A percentile compares a stretch with the other conserved stretches of the same genome.
Conservation (phyloP, 768 basidiomycete species). For the Dacryopinax primogenitus region DNA sequence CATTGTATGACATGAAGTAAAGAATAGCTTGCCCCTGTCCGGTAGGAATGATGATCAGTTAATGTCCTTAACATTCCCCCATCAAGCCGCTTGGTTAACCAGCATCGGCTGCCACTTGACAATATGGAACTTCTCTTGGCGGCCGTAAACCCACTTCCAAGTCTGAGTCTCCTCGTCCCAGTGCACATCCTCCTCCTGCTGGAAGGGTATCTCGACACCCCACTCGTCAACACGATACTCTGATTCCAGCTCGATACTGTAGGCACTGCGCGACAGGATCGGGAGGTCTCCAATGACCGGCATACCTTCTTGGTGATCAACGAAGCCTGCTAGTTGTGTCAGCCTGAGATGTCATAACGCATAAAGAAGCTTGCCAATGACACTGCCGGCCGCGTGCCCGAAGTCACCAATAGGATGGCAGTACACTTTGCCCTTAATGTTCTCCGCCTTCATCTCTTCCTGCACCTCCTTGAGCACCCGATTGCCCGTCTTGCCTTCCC, state of each 20-base stretch:
- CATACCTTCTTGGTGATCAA: conserved; percentile 35
- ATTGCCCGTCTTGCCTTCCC: conserved; percentile 37
- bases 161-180: conserved; percentile 22
- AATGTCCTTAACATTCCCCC: neutral
- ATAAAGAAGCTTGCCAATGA: conserved; percentile 32
- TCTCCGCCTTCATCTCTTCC: conserved; percentile 35
- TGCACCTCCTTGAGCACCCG: conserved; percentile 33
- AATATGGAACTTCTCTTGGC: conserved; percentile 39
- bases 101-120: conserved; percentile 17
- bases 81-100: neutral
- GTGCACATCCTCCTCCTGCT: conserved; percentile 9
- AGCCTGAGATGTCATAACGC: conserved; percentile 9
- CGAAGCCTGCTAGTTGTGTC: conserved; percentile 28
- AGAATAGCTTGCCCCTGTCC: neutral
- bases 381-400: conserved; percentile 41
- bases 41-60: neutral
- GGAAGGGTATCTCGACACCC: conserved; percentile 36
- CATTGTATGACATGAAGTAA: neutral
- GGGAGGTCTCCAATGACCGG: conserved; percentile 38
- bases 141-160: conserved; percentile 41
- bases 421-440: conserved; percentile 39
- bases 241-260: conserved; percentile 42
- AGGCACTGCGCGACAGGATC: conserved; percentile 40
- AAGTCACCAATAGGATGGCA: conserved; percentile 44
- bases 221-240: conserved; percentile 39